Percentiles rank a stretch among this genome's conserved stretches.
phyloP scores from a whole-genome alignment of 2,329 filamentous ascomycete genomes.

The Byssoonygena ceratinophila region DNA sequence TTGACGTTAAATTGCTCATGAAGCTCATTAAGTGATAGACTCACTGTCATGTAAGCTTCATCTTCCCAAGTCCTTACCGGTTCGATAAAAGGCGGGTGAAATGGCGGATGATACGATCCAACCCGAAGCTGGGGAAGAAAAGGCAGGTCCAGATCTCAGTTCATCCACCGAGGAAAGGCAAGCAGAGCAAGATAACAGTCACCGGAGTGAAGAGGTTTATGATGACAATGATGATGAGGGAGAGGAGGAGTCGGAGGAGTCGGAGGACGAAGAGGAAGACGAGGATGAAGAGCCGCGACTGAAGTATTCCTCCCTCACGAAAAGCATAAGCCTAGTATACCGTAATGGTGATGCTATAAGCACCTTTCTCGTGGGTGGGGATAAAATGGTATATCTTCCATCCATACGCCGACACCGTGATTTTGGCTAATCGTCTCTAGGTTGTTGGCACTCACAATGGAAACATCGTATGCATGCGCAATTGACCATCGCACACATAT shows the following conservation, averaged over 20 bases:
- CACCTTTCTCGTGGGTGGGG: constrained; percentile 76
- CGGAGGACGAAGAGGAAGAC: constrained; percentile 59
- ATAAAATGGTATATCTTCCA: constrained; percentile 70
- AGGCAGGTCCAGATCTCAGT: not conserved
- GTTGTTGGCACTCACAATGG: constrained; percentile 92
- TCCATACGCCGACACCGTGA: not conserved
- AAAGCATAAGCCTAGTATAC: constrained; percentile 68
- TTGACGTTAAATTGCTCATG: not conserved
- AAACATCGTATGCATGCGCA: constrained; percentile 71
- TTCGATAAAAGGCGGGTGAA: constrained; percentile 24
- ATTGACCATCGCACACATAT: not conserved
- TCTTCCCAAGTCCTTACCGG: not conserved
- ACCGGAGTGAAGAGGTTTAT: constrained; percentile 19
- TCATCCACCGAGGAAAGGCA: constrained; percentile 13
- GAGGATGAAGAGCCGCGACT: constrained; percentile 89
- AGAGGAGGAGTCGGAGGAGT: constrained; percentile 37
- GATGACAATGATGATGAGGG: constrained; percentile 26
- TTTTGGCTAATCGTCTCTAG: constrained; percentile 41
- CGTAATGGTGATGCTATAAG: constrained; percentile 93
- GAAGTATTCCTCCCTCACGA: constrained; percentile 83
- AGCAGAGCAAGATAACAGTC: constrained; percentile 1
- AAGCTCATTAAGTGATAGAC: not conserved
- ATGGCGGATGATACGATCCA: constrained; percentile 32
- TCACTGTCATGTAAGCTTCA: constrained; percentile 5
- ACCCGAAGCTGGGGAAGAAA: constrained; percentile 18